Evolutionary conservation across 306 rosid genomes (phyloP).

Genomic region (Astragalus glycyphyllos): DNA sequence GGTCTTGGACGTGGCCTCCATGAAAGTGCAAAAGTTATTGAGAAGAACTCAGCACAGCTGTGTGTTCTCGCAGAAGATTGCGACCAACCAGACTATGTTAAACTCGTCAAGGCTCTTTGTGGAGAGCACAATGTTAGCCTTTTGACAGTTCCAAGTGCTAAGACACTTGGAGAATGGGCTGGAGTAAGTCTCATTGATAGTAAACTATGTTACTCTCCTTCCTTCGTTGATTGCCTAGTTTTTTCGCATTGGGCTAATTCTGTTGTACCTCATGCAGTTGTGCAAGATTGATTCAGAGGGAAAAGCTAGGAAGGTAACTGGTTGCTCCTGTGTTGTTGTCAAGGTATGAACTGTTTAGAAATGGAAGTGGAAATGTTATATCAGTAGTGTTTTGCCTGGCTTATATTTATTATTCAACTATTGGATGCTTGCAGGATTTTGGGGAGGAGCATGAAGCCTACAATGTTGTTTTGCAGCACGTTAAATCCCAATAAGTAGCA

Average conservation of each 20-base stretch:
- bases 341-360: constrained; percentile 52
- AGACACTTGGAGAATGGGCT: constrained; percentile 96
- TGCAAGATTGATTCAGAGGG: constrained; percentile 91
- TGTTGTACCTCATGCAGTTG: constrained; percentile 50
- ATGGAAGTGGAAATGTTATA: background rate
- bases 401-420: background rate
- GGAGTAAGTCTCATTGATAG: constrained; percentile 65
- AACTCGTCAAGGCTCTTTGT: constrained; percentile 84
- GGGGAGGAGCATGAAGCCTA: constrained; percentile 61
- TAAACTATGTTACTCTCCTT: background rate
- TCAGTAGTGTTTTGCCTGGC: background rate
- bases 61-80: constrained; percentile 91
- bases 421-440: constrained; percentile 45
- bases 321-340: constrained; percentile 80
- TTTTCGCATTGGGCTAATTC: background rate
- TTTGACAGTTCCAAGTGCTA: constrained; percentile 78
- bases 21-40: constrained; percentile 81
- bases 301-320: constrained; percentile 70
- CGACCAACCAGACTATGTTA: constrained; percentile 82
- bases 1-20: constrained; percentile 88
- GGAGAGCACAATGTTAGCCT: constrained; percentile 81
- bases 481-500: constrained; percentile 48
- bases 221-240: background rate
- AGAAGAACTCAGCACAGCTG: constrained; percentile 81
- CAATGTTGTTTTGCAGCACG: constrained; percentile 56